phyloP scores from a whole-genome alignment of 108 stramenopile genomes.

The Cafeteria roenbergensis region DNA sequence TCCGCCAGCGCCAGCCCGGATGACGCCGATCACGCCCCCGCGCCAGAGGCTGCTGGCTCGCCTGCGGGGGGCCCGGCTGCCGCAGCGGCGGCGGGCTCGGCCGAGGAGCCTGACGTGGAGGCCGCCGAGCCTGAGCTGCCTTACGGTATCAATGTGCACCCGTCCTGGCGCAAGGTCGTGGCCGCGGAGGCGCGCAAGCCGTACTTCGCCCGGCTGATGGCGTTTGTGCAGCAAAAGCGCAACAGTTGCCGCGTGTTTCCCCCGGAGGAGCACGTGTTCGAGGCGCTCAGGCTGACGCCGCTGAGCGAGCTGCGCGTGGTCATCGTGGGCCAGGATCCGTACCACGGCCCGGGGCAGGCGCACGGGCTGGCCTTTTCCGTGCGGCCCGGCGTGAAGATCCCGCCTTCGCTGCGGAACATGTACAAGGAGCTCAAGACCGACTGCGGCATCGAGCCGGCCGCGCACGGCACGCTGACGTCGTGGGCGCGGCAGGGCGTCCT shows the following conservation, averaged over 20 bases:
- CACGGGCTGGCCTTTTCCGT: slow-evolving; percentile 63
- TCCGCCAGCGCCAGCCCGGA: too few species aligned
- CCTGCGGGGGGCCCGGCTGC: too few species aligned
- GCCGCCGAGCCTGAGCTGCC: background rate
- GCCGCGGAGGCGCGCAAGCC: slow-evolving; percentile 23
- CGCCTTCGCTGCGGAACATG: slow-evolving; percentile 82
- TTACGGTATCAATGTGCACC: background rate
- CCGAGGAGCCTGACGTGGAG: too few species aligned
- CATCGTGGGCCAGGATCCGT: slow-evolving; percentile 98
- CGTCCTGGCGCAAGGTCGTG: slow-evolving; percentile 11
- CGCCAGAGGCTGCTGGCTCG: too few species aligned
- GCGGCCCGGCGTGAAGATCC: slow-evolving; percentile 50
- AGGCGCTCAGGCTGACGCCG: slow-evolving; percentile 74
- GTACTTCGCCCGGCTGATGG: slow-evolving; percentile 29
- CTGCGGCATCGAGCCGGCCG: slow-evolving; percentile 22
- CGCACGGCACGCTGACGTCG: slow-evolving; percentile 53
- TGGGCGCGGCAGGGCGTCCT: slow-evolving; percentile 90
- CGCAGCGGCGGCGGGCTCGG: too few species aligned
- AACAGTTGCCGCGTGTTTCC: slow-evolving; percentile 57
- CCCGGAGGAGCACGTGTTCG: slow-evolving; percentile 58
- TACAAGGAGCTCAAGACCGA: slow-evolving; percentile 58
- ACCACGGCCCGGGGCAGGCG: slow-evolving; percentile 72
- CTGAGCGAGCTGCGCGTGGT: slow-evolving; percentile 70
- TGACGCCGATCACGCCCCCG: too few species aligned
- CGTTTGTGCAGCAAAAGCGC: slow-evolving; percentile 25